Base-by-base conservation (phyloP, 2,329 filamentous ascomycete genomes). In the Fusarium pininemorale region DNA sequence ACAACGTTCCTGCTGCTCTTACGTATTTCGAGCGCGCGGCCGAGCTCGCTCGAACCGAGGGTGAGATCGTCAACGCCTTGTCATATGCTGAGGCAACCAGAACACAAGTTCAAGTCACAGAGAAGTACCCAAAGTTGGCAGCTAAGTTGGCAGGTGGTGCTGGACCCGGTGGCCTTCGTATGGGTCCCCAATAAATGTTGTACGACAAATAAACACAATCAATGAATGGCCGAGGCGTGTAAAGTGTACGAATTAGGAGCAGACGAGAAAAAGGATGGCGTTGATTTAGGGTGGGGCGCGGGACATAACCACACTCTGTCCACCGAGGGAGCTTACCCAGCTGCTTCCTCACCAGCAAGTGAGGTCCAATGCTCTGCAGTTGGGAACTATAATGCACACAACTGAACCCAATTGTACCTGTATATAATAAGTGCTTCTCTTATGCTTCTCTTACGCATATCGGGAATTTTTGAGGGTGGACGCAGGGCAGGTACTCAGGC, bases 1-100 rank as follows among this genome's bases (percentile, higher is more conserved):
- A 96, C 83, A 98, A 98, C 86, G 96, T 99, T 66, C 93, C 93
- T 41, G 94, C 98, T 73, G 96, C 96, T 2, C 91, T 99, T 75
- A 94, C 93, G 84, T 98, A 98, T 87, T 99, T 99, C 81, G 95
- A 98, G 87, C 93, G 94, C 70, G 96, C 96, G 5, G 96, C 96
- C 35, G 95, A 98, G 85, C 91, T 99, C 60, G 95, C 95, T 53
- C 89, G 96, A 78, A 99, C 96, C 39, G 96, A 98, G 80, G 94
- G 93, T 69, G 96, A 99, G 86, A 95, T 98, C 73, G 91, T 98
- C 76, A 98, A 98, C 80, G 96, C 96, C 12, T 89, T 99, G 24
- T 98, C 94, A 26, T 99, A 99, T 81, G 96, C 96, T 37, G 96
- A 99, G 84, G 96, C 96, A 26, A 98, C 96, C 44, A 90, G 96